phyloP scores from a whole-genome alignment of 2,329 filamentous ascomycete species.

The Pyricularia grisea region DNA sequence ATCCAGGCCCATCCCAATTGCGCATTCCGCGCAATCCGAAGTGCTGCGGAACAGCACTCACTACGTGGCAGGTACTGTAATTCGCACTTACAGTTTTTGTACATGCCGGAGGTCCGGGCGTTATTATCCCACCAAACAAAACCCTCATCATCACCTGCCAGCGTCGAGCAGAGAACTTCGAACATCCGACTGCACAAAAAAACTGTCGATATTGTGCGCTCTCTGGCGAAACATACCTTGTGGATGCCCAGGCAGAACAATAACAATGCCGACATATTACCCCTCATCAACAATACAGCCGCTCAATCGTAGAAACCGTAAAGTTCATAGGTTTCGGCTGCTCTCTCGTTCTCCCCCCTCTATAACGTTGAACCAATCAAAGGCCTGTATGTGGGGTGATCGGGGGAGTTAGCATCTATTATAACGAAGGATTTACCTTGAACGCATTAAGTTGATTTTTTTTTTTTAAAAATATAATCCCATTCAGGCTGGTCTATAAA shows the following conservation, averaged over 20 bases:
- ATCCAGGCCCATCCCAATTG: not conserved
- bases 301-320: not conserved
- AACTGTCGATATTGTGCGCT: not conserved
- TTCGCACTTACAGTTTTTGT: not conserved
- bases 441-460: too few species aligned
- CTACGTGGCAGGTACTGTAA: not conserved
- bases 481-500: too few species aligned
- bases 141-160: not conserved
- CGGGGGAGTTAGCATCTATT: too few species aligned
- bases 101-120: not conserved
- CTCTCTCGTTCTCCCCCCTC: too few species aligned
- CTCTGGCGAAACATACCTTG: not conserved
- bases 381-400: too few species aligned
- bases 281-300: not conserved
- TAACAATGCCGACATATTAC: not conserved
- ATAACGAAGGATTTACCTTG: too few species aligned
- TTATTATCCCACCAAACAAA: constrained; percentile 2
- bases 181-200: not conserved
- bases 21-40: not conserved
- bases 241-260: not conserved
- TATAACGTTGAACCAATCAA: too few species aligned
- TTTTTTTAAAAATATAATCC: too few species aligned
- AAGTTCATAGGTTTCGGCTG: too few species aligned
- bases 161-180: not conserved
- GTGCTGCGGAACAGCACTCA: not conserved